These are phyloP conservation scores for Dianthus caryophyllus DNA, from an alignment of 148 eudicot genomes.

Conservation along the genomic window DNA sequence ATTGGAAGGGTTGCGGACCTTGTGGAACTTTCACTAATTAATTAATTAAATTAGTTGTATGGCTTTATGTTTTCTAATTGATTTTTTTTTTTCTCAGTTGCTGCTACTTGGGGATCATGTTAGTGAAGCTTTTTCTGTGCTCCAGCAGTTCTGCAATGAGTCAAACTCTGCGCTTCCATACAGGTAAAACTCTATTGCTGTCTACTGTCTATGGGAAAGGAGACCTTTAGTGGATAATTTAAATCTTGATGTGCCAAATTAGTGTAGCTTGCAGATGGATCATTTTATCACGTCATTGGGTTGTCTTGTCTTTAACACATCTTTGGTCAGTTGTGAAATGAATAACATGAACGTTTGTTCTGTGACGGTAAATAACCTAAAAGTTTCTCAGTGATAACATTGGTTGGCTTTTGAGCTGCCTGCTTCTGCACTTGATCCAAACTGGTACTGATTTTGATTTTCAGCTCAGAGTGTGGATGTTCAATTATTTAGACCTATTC, in stretches of 20 bases:
- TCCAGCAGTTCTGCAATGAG: conserved; percentile 39
- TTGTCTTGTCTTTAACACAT: not conserved
- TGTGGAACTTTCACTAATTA: not conserved
- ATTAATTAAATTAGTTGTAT: not conserved
- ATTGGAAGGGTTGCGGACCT: not conserved
- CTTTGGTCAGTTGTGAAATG: not conserved
- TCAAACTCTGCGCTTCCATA: conserved; percentile 37
- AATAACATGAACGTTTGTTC: not conserved
- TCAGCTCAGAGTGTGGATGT: not conserved
- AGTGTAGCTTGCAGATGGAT: not conserved
- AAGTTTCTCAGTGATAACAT: not conserved
- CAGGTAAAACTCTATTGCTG: conserved; percentile 42
- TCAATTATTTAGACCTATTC: not conserved
- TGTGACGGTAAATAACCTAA: not conserved
- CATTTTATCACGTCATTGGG: not conserved
- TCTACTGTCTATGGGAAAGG: not conserved
- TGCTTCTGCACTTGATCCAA: not conserved
- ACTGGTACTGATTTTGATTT: not conserved
- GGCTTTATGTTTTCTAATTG: not conserved
- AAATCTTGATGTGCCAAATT: not conserved
- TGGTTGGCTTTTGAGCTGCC: not conserved
- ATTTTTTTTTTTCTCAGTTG: conserved; percentile 36
- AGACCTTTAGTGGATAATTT: not conserved
- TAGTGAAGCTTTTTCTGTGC: conserved; percentile 54
- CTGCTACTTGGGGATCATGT: conserved; percentile 58